phyloP scores from a whole-genome alignment of 1,284 basidiomycete species.

The Melanopsichium pennsylvanicum region DNA sequence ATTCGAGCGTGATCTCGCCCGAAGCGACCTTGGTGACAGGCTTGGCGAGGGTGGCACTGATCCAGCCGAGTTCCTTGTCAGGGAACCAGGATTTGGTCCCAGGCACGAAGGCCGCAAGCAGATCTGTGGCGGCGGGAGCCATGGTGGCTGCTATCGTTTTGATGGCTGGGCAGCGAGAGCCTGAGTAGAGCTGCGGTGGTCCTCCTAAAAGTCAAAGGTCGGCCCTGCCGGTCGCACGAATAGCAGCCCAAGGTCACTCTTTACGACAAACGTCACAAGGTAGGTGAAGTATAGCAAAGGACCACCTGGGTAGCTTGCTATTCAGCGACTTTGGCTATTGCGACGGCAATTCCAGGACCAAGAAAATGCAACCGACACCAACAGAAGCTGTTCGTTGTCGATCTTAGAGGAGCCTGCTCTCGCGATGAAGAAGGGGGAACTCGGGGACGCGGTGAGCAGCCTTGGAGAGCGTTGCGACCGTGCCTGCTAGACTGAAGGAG shows the following conservation, averaged over 20 bases:
- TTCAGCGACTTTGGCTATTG: background rate
- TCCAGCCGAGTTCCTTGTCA: conserved; percentile 91
- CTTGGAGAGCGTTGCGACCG: conserved; percentile 1
- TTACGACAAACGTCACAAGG: background rate
- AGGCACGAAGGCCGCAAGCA: conserved; percentile 62
- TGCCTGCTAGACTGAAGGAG: too few species aligned
- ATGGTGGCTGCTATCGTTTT: conserved; percentile 7
- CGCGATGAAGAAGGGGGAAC: conserved; percentile 1
- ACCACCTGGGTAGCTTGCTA: conserved; percentile 27
- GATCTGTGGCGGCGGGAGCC: conserved; percentile 46
- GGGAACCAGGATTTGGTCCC: conserved; percentile 74
- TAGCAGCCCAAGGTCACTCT: too few species aligned
- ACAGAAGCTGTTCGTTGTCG: background rate
- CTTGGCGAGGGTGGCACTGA: conserved; percentile 81
- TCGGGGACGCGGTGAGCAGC: background rate
- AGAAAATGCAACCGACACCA: conserved; percentile 1
- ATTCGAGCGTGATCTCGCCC: conserved; percentile 53
- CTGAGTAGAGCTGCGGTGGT: background rate
- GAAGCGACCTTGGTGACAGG: conserved; percentile 39
- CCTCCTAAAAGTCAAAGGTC: background rate
- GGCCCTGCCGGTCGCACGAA: conserved; percentile 11
- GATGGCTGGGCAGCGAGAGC: background rate
- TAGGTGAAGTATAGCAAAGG: background rate
- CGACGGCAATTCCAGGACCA: background rate
- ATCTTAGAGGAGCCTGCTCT: conserved; percentile 27